These are phyloP conservation scores for Emydomyces testavorans DNA, from an alignment of 2,329 filamentous ascomycete species.

Conservation along the genomic window DNA sequence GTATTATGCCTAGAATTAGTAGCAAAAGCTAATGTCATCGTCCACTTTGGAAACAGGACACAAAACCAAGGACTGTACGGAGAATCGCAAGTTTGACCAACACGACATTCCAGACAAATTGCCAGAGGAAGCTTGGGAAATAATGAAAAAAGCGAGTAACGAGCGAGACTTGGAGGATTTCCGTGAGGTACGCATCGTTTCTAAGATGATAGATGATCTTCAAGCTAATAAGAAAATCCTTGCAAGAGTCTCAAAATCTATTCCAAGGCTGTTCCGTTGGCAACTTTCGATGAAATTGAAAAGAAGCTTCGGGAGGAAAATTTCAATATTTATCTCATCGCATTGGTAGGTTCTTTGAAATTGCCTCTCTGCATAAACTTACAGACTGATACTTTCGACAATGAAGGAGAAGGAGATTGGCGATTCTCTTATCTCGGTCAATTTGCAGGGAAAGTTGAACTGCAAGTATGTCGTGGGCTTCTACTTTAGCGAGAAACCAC, in stretches of 20 bases:
- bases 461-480: conserved; percentile 42
- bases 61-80: conserved; percentile 34
- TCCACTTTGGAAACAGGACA: conserved; percentile 29
- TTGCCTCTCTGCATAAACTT: background rate
- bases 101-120: conserved; percentile 37
- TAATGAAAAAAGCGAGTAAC: conserved; percentile 39
- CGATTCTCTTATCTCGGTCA: conserved; percentile 40
- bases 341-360: conserved; percentile 26
- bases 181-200: conserved; percentile 29
- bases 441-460: conserved; percentile 42
- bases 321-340: conserved; percentile 43
- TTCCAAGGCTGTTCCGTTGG: conserved; percentile 37
- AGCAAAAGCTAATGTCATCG: background rate
- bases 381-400: conserved; percentile 9
- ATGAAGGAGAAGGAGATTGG: conserved; percentile 33
- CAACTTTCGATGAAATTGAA: conserved; percentile 41
- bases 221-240: conserved; percentile 8
- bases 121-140: conserved; percentile 41
- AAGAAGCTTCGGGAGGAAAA: conserved; percentile 39
- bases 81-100: conserved; percentile 36
- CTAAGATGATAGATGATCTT: background rate
- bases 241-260: conserved; percentile 40
- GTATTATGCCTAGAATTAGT: background rate
- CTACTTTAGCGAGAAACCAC: conserved; percentile 38
- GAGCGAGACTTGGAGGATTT: conserved; percentile 43